Base-by-base conservation (phyloP, 2,329 filamentous ascomycete species). In the Coniochaeta sp. region DNA sequence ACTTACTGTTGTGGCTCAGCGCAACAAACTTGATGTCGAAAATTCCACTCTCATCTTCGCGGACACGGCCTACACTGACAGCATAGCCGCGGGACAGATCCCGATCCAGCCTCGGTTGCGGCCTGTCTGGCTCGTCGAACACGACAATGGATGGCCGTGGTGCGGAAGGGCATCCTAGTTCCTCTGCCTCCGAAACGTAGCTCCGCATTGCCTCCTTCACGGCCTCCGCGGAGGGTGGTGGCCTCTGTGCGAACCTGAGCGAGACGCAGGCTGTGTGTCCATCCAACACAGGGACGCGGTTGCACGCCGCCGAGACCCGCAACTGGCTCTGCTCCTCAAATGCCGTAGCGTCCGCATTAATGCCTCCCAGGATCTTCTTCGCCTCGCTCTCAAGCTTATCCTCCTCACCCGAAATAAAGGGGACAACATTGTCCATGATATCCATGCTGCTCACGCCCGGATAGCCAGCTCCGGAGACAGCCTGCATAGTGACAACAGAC, bases 21-120 rank as follows among this genome's bases (percentile, higher is more conserved):
- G 92, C 91, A 63, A 95, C 93, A 74, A 98, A 98, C 74, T 96
- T 93, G 72, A 98, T 84, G 71, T 98, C 95, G 69, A 97, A 97
- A 65, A 96, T 89, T 22, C 90, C 91, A 64, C 88, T 89, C 67
- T 91, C 89, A 68, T 96, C 93, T 73, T 93, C 88, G 55, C 95
- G 80, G 30, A 97, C 84, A 28, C 93, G 84, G 8, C 93, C 93
- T 22, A 98, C 93, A 68, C 89, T 95, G 42, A 97, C 91, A 3
- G 93, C 90, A 72, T 97, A 98, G 0, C 95, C 93, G 58, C 85
- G 83, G 62, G 90, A 87, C 28, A 93, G 84, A 66, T 98, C 89
- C 61, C 93, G 85, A 73, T 98, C 95, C 55, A 98, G 79, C 65
- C 95, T 82, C 19, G 95, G 95, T 77, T 98, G 95, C 52, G 95